A percentile compares a stretch with the other conserved stretches of the same genome.
Evolutionary conservation across 176 grass and related monocot genomes (phyloP).

Genomic region (Hordeum marinum): DNA sequence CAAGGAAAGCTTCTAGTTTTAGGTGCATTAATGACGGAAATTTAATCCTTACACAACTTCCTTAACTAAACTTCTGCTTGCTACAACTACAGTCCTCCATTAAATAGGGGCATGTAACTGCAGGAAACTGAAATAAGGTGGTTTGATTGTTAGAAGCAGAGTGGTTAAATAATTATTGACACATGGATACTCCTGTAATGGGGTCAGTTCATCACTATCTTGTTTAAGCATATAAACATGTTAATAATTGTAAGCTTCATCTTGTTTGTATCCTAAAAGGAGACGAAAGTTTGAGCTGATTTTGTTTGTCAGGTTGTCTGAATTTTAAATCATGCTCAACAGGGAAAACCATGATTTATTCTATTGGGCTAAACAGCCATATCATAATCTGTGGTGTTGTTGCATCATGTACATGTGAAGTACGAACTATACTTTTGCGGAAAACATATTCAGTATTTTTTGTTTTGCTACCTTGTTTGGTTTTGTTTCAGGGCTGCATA

Average conservation of each 20-base stretch:
- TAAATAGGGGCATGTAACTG: not conserved
- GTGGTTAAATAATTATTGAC: not conserved
- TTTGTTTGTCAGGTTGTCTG: conserved; percentile 1
- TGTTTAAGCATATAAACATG: conserved; percentile 4
- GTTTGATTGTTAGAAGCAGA: not conserved
- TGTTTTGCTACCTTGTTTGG: not conserved
- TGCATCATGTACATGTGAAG: not conserved
- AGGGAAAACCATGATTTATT: not conserved
- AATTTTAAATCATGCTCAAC: not conserved
- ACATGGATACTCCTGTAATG: not conserved
- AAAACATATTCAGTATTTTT: not conserved
- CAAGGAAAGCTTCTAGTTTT: not conserved
- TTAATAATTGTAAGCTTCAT: not conserved
- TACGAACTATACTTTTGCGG: not conserved
- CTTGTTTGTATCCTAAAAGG: not conserved
- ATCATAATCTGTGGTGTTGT: not conserved
- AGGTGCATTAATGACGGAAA: not conserved
- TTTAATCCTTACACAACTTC: not conserved
- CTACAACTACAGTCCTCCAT: not conserved
- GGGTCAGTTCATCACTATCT: not conserved
- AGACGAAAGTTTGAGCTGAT: not conserved
- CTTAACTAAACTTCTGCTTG: conserved; percentile 6
- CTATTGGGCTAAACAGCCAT: not conserved
- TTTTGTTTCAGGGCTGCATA: not conserved
- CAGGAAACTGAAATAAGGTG: not conserved